Evolutionary conservation across 805 yeast genomes (phyloP), one percentile per base, ranked within the genome.

Genomic region (Brettanomyces bruxellensis): DNA sequence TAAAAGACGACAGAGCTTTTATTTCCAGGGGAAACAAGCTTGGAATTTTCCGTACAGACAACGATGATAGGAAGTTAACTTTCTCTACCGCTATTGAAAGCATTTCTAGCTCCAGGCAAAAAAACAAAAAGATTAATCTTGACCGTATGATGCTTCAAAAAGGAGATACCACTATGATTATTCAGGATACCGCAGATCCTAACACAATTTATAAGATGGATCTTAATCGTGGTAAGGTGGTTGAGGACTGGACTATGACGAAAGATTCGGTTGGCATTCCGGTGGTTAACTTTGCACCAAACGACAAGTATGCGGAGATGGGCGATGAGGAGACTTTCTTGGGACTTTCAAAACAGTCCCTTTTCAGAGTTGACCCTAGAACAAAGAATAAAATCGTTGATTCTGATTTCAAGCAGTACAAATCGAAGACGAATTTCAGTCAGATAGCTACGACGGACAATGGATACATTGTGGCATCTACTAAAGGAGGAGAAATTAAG

Each of bases 281-380:
- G 18, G 69, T 81, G 28, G 75, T 74, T 14, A 70, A 75, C 30
- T 81, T 79, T 60, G 84, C 83, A 2, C 90, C 95, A 4, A 70
- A 78, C n/a, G 64, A 73, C 44, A 88, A 87, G 62, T 83, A 81
- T 55, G 77, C 86, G 36, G 95, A 84, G 58, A 65, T 82, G 59
- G 78, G 89, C 0, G 73, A 68, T 4, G 96, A 89, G 54, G 82
- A 78, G 50, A 84, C 89, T 0, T 74, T 89, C 48, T 61, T 82
- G 40, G 96, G 95, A 50, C 66, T 84, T 4, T 76, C 90, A 0
- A 60, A 67, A 8, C 79, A 79, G 49, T 76, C 83, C 3, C 51
- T 89, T 45, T 88, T 87, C 70, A 76, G 76, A 49, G 70, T 89
- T 45, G 96, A 89, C 68, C 96, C 96, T 38, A 78, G 96, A 55